phyloP scores from a whole-genome alignment of 768 basidiomycete species.

The Leucocoprinus leucothites region DNA sequence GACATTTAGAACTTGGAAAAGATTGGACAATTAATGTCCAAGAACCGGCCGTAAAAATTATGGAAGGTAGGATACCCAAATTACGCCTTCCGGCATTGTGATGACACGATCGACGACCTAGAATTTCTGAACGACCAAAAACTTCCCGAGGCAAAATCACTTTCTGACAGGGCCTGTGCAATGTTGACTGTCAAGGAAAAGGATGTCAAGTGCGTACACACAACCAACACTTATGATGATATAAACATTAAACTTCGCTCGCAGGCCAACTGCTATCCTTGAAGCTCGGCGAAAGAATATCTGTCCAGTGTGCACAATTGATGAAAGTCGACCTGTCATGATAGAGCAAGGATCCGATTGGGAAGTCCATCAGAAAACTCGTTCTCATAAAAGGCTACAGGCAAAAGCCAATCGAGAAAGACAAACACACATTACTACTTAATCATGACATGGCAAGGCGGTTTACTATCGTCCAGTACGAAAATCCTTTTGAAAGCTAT shows the following conservation, averaged over 20 bases:
- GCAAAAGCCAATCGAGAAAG: conserved; percentile 20
- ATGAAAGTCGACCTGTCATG: conserved; percentile 62
- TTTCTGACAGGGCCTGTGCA: conserved; percentile 53
- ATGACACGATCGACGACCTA: conserved; percentile 21
- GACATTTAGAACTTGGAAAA: conserved; percentile 43
- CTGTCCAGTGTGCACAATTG: conserved; percentile 61
- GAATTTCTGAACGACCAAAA: conserved; percentile 50
- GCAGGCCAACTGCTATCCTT: conserved; percentile 57
- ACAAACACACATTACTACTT: background rate
- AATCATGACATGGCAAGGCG: conserved; percentile 20
- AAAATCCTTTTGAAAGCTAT: too few species aligned
- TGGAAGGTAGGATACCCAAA: conserved; percentile 37
- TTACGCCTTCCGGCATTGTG: background rate
- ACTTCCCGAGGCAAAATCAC: conserved; percentile 53
- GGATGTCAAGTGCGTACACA: conserved; percentile 35
- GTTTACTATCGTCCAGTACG: background rate
- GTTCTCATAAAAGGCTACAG: conserved; percentile 49
- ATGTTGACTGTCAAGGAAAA: conserved; percentile 48
- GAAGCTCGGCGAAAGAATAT: conserved; percentile 52
- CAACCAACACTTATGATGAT: conserved; percentile 4
- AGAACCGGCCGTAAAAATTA: conserved; percentile 45
- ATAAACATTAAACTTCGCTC: conserved; percentile 5
- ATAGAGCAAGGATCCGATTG: conserved; percentile 53
- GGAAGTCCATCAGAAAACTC: conserved; percentile 54
- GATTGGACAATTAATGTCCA: conserved; percentile 59